Evolutionary conservation across 1,284 basidiomycete species (phyloP).

Genomic region (Trichosporon faecale): DNA sequence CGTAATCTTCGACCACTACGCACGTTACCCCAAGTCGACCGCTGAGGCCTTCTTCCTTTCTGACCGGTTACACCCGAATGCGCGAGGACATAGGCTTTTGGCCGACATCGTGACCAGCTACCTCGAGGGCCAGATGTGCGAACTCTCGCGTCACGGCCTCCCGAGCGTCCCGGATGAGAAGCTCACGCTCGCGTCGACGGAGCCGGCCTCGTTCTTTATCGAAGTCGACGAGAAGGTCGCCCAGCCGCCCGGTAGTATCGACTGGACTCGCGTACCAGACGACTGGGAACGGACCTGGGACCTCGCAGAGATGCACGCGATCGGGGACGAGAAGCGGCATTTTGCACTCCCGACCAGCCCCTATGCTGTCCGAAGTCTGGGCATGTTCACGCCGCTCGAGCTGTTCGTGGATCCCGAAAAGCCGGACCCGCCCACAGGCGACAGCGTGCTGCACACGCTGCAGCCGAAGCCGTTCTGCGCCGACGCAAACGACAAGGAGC

Average conservation of each 20-base stretch:
- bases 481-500: conserved; percentile 46
- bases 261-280: conserved; percentile 27
- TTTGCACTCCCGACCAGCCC: conserved; percentile 43
- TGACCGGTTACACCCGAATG: conserved; percentile 49
- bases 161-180: conserved; percentile 29
- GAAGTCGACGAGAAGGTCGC: conserved; percentile 23
- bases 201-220: conserved; percentile 35
- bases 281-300: conserved; percentile 47
- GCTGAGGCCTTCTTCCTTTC: conserved; percentile 42
- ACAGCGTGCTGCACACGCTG: conserved; percentile 36
- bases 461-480: conserved; percentile 50
- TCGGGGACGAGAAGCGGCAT: conserved; percentile 36
- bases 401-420: conserved; percentile 41
- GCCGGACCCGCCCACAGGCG: conserved; percentile 32
- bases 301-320: conserved; percentile 25
- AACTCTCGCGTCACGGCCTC: conserved; percentile 40
- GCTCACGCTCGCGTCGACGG: conserved; percentile 38
- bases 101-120: conserved; percentile 49
- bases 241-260: not conserved
- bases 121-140: conserved; percentile 51
- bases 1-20: conserved; percentile 48
- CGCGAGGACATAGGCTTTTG: conserved; percentile 47
- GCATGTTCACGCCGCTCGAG: conserved; percentile 37
- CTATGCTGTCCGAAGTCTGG: conserved; percentile 40
- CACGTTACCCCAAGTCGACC: conserved; percentile 43